Evolutionary conservation across 306 rosid genomes (phyloP).

Genomic region (Vigna hirtella): DNA sequence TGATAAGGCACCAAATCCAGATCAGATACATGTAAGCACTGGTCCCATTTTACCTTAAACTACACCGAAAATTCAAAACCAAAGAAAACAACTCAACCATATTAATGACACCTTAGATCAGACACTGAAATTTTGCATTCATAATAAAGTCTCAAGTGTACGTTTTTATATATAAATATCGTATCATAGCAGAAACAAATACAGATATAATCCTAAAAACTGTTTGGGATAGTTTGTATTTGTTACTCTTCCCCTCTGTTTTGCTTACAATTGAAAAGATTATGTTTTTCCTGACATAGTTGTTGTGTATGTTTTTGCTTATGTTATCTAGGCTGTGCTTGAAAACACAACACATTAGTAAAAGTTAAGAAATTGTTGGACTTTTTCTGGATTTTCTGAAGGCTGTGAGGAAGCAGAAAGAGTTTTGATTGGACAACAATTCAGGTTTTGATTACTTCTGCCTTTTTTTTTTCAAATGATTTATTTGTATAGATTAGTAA

Average conservation of each 20-base stretch:
- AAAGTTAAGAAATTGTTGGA: no score
- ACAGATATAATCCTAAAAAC: not conserved
- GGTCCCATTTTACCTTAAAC: no score
- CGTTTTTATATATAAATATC: not conserved
- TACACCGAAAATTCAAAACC: no score
- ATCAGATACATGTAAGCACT: not conserved
- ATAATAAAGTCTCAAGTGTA: not conserved
- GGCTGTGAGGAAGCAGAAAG: no score
- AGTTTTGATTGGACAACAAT: no score
- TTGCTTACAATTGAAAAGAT: not conserved
- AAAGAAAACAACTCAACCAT: not conserved
- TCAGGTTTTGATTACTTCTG: no score
- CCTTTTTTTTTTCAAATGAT: no score
- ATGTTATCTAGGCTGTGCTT: not conserved
- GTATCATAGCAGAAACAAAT: not conserved
- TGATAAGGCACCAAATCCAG: conserved; percentile 22
- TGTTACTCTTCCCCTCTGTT: no score
- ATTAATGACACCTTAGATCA: not conserved
- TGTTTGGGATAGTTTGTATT: not conserved
- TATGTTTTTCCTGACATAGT: not conserved
- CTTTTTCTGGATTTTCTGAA: no score
- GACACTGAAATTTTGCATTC: not conserved
- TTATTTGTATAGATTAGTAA: no score
- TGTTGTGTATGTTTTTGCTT: not conserved
- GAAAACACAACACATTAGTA: not conserved